Evolutionary conservation across 2,329 filamentous ascomycete species (phyloP).

Genomic region (Penicillium janthinellum): DNA sequence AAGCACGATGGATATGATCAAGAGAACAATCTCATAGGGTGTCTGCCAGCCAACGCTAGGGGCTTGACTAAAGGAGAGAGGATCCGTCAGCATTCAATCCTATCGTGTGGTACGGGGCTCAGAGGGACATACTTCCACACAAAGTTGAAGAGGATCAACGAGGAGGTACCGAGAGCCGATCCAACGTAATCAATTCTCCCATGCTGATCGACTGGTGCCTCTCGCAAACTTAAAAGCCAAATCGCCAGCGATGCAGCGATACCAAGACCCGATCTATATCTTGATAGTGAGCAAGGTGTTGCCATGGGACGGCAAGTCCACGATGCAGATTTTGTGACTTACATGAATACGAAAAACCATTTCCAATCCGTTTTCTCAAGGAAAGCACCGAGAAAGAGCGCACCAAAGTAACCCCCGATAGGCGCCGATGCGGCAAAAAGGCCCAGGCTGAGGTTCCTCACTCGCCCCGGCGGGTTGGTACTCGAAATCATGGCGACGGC

Average conservation of each 20-base stretch:
- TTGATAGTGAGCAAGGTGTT: conserved; percentile 9
- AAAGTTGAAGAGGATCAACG: conserved; percentile 54
- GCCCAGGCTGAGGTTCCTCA: conserved; percentile 50
- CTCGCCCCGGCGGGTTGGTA: conserved; percentile 2
- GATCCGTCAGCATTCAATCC: not conserved
- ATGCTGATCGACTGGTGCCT: conserved; percentile 37
- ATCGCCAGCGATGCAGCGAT: conserved; percentile 26
- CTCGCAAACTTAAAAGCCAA: conserved; percentile 31
- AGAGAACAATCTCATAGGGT: conserved; percentile 45
- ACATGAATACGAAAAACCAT: conserved; percentile 48
- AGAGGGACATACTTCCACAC: conserved; percentile 52
- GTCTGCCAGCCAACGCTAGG: conserved; percentile 50
- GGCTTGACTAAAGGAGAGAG: conserved; percentile 38
- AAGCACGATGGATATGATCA: conserved; percentile 43
- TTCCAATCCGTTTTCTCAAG: conserved; percentile 40
- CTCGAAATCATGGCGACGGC: not conserved
- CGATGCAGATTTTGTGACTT: conserved; percentile 8
- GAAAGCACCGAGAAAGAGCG: conserved; percentile 46
- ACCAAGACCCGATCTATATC: conserved; percentile 23
- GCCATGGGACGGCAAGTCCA: not conserved
- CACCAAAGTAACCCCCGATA: conserved; percentile 49
- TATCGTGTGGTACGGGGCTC: not conserved
- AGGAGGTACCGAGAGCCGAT: conserved; percentile 41
- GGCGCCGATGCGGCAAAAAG: conserved; percentile 54
- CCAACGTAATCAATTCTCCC: conserved; percentile 48